Base-by-base conservation (phyloP, 192 early-diverging fungal species). In the Obelidium mucronatum region DNA sequence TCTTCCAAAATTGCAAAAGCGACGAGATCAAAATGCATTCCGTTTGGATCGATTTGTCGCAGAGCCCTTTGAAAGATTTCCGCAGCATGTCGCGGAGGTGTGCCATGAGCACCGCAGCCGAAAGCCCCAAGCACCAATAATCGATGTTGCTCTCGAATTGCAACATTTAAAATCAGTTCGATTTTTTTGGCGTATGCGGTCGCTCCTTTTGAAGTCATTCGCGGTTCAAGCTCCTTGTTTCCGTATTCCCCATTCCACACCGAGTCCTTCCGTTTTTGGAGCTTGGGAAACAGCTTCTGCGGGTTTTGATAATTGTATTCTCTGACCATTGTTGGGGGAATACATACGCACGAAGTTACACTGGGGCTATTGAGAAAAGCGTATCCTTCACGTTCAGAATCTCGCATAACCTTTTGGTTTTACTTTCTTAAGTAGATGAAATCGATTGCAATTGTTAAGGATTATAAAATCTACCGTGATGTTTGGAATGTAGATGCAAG, bases 1-100 rank as follows among this genome's bases (percentile, higher is more conserved):
- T 76, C 64, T n/a, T 76, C 74, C 11, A 67, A 33, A 55, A 76
- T 76, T 15, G 74, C 74, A 42, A 76, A 76, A 34, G 31, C 62
- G 24, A 76, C 36, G 24, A 76, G 53, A 37, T 76, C 74, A 67
- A 76, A 76, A 39, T 55, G 33, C 35, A 53, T 52, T 19, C 74
- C 74, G 8, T 8, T 76, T 37, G 74, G 74, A 55, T 76, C 74
- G 3, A 76, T 48, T 31, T 13, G 13, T 26, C 8, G 3, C 26
- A 76, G 33, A 2, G 55, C 44, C 2, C 33, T 31, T 35, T 17
- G 44, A 39, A 67, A 40, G 33, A 76, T 67, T n/a, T 76, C 63
- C 2, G 74, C 74, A 6, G 74, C 74, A 67, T 76, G 74, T 15
- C 24, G 42, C 3, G 74, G 74, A 35, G 74, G 74, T 4, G 74